phyloP scores from a whole-genome alignment of 306 rosid species.

The Oxytropis ochrocephala region DNA sequence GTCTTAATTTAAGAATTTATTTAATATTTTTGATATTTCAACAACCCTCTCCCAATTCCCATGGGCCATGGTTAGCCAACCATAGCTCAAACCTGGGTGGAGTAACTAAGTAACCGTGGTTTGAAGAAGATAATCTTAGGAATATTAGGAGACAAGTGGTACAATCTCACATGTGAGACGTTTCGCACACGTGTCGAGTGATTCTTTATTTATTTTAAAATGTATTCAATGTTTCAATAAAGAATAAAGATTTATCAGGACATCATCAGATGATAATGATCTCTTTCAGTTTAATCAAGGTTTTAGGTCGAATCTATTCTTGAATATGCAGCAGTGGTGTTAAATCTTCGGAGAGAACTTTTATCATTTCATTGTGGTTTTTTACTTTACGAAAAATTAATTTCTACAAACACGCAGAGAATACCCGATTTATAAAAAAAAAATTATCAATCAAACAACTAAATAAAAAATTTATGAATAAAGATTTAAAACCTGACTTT shows the following conservation, averaged over 20 bases:
- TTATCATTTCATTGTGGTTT: too few relatives aligned
- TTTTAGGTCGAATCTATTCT: too few relatives aligned
- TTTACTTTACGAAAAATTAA: too few relatives aligned
- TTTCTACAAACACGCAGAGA: too few relatives aligned
- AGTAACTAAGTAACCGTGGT: constrained; percentile 29
- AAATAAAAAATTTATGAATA: too few relatives aligned
- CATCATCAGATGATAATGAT: too few relatives aligned
- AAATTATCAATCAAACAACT: too few relatives aligned
- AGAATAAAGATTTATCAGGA: not conserved
- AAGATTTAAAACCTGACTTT: constrained; percentile 20
- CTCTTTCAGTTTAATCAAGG: too few relatives aligned
- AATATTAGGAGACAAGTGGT: not conserved
- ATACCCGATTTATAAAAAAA: too few relatives aligned
- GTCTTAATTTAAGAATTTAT: constrained; percentile 4
- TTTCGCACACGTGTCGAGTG: constrained; percentile 12
- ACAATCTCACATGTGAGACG: constrained; percentile 20
- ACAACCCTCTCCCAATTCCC: constrained; percentile 11
- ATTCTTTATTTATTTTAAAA: not conserved
- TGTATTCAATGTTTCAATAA: not conserved
- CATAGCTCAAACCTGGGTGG: constrained; percentile 14
- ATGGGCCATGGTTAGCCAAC: constrained; percentile 13
- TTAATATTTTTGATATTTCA: constrained; percentile 5
- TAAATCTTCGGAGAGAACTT: too few relatives aligned
- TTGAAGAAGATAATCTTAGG: constrained; percentile 3
- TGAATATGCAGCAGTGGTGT: too few relatives aligned